Conservation (phyloP, 1,139 yeast species). For the Pichia sp. region DNA sequence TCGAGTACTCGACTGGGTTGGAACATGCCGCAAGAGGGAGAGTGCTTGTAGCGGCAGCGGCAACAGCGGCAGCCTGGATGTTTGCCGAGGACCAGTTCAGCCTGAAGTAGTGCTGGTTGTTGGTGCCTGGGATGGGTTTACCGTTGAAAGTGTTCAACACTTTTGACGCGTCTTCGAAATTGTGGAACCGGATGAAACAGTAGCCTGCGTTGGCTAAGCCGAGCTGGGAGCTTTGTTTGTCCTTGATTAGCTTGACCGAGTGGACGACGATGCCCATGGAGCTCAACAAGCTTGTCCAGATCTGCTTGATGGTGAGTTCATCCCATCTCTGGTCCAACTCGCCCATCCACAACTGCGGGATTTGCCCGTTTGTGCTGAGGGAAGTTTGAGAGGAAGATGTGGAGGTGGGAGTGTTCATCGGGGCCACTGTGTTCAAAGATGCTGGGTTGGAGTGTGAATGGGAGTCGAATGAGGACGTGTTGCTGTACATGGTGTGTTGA, state of each 20-base stretch:
- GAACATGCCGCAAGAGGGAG: slow-evolving; percentile 12
- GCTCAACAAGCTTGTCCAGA: slow-evolving; percentile 47
- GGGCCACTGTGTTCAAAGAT: background rate
- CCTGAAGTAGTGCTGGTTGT: slow-evolving; percentile 51
- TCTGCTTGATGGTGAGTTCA: slow-evolving; percentile 52
- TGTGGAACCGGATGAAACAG: slow-evolving; percentile 67
- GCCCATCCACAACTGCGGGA: slow-evolving; percentile 63
- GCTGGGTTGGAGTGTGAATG: background rate
- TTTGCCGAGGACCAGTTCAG: slow-evolving; percentile 67
- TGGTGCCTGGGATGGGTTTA: slow-evolving; percentile 57
- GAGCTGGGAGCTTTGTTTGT: slow-evolving; percentile 29
- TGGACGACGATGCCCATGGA: slow-evolving; percentile 31
- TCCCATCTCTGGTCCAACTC: slow-evolving; percentile 74
- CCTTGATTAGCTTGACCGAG: slow-evolving; percentile 39
- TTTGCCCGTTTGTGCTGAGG: slow-evolving; percentile 22
- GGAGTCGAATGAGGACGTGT: background rate
- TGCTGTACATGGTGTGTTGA: background rate
- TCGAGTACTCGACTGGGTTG: slow-evolving; percentile 44
- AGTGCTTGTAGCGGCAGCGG: slow-evolving; percentile 16
- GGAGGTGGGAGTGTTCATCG: slow-evolving; percentile 6
- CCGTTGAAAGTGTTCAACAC: slow-evolving; percentile 61
- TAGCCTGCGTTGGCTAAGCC: slow-evolving; percentile 58
- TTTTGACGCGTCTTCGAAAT: slow-evolving; percentile 59
- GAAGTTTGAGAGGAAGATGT: slow-evolving; percentile 14
- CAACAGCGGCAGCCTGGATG: slow-evolving; percentile 24